Conservation (phyloP, 306 rosid species). For the Inga laurina region DNA sequence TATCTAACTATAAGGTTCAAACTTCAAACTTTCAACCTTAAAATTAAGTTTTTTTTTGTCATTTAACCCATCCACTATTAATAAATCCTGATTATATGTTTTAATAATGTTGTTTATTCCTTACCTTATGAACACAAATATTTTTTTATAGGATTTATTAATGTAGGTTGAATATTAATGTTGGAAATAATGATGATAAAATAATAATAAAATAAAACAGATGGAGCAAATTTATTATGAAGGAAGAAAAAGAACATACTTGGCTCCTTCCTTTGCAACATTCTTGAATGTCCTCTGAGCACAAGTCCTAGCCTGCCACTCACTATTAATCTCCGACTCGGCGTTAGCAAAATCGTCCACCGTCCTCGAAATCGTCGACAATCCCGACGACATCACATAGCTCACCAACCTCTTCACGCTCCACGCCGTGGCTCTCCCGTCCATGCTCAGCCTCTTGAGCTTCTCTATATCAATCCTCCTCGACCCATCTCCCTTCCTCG, state of each 20-base stretch:
- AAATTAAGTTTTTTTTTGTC: too few relatives aligned
- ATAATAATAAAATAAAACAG: not conserved
- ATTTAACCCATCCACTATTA: not conserved
- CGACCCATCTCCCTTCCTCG: not conserved
- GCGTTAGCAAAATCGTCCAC: conserved; percentile 27
- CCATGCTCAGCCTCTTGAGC: conserved; percentile 26
- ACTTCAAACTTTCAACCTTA: too few relatives aligned
- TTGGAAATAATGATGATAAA: not conserved
- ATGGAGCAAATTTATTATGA: not conserved
- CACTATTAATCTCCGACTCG: conserved; percentile 21
- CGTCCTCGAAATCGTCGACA: conserved; percentile 25
- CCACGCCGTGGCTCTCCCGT: conserved; percentile 13
- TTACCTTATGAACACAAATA: not conserved
- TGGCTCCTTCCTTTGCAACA: conserved; percentile 25
- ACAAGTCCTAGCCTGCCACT: conserved; percentile 29
- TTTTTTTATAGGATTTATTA: not conserved
- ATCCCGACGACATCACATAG: conserved; percentile 2
- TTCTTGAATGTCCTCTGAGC: conserved; percentile 28
- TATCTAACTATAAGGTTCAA: too few relatives aligned
- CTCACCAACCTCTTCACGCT: conserved; percentile 22
- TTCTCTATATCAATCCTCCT: conserved; percentile 25
- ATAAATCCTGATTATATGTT: not conserved
- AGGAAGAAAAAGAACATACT: not conserved
- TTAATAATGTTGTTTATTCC: not conserved
- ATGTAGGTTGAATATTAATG: not conserved